These are phyloP conservation scores for Pseudogymnoascus sp. DNA, from an alignment of 2,329 filamentous ascomycete species.

Conservation along the genomic window DNA sequence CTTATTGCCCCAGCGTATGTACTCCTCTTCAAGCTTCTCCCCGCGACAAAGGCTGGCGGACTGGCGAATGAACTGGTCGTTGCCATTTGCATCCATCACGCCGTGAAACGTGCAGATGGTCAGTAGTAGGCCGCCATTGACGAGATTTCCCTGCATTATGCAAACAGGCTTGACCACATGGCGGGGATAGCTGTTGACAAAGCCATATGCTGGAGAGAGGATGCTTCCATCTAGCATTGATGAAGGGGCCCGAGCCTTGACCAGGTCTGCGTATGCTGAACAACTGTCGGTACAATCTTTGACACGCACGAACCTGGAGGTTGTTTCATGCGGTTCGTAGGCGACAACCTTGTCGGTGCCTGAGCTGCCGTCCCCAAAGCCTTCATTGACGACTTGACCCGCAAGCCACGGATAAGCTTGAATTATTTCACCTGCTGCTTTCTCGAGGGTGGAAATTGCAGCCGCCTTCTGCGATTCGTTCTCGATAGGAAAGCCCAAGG, in stretches of 20 bases:
- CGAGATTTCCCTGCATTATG: background rate
- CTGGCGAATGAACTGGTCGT: background rate
- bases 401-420: conserved; percentile 11
- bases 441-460: background rate
- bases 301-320: background rate
- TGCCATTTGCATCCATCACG: conserved; percentile 6
- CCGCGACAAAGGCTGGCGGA: background rate
- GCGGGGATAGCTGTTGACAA: background rate
- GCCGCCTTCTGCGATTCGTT: background rate
- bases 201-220: background rate
- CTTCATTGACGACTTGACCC: conserved; percentile 10
- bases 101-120: background rate
- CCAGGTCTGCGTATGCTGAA: background rate
- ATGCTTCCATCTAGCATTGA: conserved; percentile 1
- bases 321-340: background rate
- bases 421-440: background rate
- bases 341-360: conserved; percentile 8
- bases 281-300: background rate
- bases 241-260: background rate
- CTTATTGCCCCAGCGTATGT: background rate
- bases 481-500: background rate
- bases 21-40: background rate
- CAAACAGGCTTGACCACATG: background rate
- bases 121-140: background rate
- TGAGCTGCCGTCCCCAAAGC: conserved; percentile 1